phyloP scores from a whole-genome alignment of 2,329 filamentous ascomycete species.

The Xylariomycetidae sp. region DNA sequence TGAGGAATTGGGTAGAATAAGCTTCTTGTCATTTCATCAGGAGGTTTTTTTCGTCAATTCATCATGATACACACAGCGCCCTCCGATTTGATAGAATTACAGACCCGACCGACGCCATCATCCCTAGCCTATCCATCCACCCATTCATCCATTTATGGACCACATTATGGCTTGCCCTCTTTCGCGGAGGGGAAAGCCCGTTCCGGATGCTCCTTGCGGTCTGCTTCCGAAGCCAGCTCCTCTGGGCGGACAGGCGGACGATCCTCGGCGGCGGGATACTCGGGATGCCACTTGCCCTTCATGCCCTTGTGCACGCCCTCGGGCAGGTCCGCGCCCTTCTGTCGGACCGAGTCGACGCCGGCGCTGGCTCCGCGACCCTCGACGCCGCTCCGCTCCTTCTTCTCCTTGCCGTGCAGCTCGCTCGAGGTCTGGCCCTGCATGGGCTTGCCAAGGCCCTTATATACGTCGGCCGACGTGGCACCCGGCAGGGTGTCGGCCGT shows the following conservation, averaged over 20 bases:
- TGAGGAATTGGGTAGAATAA: too few species aligned
- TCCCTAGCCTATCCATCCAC: too few species aligned
- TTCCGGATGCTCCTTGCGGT: too few species aligned
- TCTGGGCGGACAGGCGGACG: slow-evolving; percentile 19
- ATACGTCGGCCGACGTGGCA: slow-evolving; percentile 39
- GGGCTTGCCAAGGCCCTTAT: slow-evolving; percentile 40
- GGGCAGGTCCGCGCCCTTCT: slow-evolving; percentile 25
- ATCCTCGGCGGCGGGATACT: slow-evolving; percentile 22
- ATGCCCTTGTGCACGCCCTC: slow-evolving; percentile 24
- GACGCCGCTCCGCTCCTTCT: slow-evolving; percentile 34
- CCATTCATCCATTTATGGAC: too few species aligned
- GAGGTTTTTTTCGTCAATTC: too few species aligned
- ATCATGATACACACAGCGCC: too few species aligned
- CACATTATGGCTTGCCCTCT: too few species aligned
- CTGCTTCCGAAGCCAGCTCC: slow-evolving; percentile 21
- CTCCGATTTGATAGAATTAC: too few species aligned
- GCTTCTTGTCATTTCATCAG: too few species aligned
- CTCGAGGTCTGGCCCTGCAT: slow-evolving; percentile 35
- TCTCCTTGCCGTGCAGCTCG: slow-evolving; percentile 32
- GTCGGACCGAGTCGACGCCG: slow-evolving; percentile 20
- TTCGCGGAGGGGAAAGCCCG: too few species aligned
- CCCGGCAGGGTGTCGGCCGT: slow-evolving; percentile 34
- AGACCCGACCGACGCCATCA: too few species aligned
- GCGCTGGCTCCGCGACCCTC: slow-evolving; percentile 33
- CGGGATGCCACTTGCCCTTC: slow-evolving; percentile 16